These are phyloP conservation scores for Solanum peruvianum DNA, from an alignment of 257 asterid genomes.

Conservation along the genomic window DNA sequence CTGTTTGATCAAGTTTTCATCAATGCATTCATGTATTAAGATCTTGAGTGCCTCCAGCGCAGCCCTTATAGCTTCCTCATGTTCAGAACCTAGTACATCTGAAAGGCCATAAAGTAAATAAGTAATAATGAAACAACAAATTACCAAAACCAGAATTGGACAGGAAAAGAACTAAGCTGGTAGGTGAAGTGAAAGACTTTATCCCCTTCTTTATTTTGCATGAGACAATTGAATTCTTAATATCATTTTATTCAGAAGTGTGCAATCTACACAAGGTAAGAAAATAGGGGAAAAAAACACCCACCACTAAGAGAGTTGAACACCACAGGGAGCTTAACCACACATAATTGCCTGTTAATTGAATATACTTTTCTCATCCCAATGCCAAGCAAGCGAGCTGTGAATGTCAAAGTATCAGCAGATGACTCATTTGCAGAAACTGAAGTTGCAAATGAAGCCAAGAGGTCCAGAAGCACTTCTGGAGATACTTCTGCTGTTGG, in stretches of 20 bases:
- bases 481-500: conserved; percentile 54
- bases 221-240: not conserved
- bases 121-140: not conserved
- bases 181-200: not conserved
- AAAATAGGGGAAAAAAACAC: not conserved
- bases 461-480: conserved; percentile 55
- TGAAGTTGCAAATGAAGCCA: conserved; percentile 60
- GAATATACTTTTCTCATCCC: conserved; percentile 72
- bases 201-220: not conserved
- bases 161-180: not conserved
- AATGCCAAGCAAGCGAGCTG: conserved; percentile 70
- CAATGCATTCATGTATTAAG: conserved; percentile 64
- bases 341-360: conserved; percentile 59
- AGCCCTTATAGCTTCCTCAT: conserved; percentile 74
- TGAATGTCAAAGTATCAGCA: conserved; percentile 73
- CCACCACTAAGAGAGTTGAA: conserved; percentile 68
- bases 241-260: not conserved
- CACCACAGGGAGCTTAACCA: conserved; percentile 70
- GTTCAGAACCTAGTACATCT: conserved; percentile 80
- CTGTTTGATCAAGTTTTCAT: conserved; percentile 59
- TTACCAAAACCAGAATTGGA: not conserved
- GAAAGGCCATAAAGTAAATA: conserved; percentile 9
- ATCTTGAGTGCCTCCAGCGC: conserved; percentile 65
- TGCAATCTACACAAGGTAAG: not conserved
- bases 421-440: conserved; percentile 46